Base-by-base conservation (phyloP, 2,329 filamentous ascomycete species). In the Clonostachys chloroleuca region DNA sequence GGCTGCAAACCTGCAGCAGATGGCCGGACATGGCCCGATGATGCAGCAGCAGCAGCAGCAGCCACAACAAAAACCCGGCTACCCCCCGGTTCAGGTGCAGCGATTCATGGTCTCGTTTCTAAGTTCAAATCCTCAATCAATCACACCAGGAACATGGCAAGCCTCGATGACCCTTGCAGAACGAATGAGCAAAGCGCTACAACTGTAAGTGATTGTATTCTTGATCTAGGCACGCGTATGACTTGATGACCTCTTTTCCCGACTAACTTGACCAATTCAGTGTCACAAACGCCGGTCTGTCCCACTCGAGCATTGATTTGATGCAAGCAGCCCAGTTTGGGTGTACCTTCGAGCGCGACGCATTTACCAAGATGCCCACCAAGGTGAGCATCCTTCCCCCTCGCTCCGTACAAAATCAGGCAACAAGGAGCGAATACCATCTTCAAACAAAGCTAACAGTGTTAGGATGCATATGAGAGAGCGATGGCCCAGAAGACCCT, bases 1-100 rank as follows among this genome's bases (percentile, higher is more conserved):
- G 78, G 78, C 78, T 68, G 77, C 74, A 60, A 81, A 80, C 56
- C 75, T 81, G 66, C 73, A 74, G 62, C 77, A 78, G 57, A 80
- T 81, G 75, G 70, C 66, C 59, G 66, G 64, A 51, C 67, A 64
- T 53, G 70, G 66, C 61, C 67, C 68, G 49, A 71, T 74, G 63
- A 67, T 74, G 51, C 70, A 72, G 51, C 60, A 58, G 40, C 70
- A 72, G 51, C 60, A 58, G 40, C 45, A 47, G 12, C 30, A 43
- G 13, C n/a, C 16, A n/a, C 34, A 39, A 18, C 44, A 45, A n/a
- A 17, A 24, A 14, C 40, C 17, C 14, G 16, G 20, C n/a, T 42
- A 24, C 36, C 36, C 36, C 12, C 14, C 36, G 7, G 36, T 18
- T 39, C 36, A n/a, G 36, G 36, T 18, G 14, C 36, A 39, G 12